phyloP scores from a whole-genome alignment of 2,329 filamentous ascomycete species.

The Graphilbum ipis-grandicollis region DNA sequence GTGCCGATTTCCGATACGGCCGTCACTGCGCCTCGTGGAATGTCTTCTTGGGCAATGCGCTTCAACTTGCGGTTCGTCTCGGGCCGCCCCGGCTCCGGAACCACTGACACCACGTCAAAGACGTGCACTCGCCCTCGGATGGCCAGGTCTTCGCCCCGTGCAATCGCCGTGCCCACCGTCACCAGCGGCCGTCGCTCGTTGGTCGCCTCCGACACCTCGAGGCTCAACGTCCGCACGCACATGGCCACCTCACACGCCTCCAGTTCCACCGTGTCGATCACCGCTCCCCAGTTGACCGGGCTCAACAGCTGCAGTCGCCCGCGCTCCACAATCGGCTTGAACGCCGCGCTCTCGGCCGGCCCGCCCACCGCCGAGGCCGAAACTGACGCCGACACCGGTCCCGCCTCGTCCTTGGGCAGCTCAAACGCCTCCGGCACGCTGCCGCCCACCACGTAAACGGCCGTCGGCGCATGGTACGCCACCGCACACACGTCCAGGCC shows the following conservation, averaged over 20 bases:
- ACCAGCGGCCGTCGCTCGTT: constrained; percentile 73
- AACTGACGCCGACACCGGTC: too few species aligned
- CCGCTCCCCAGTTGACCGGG: constrained; percentile 43
- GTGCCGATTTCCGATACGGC: constrained; percentile 70
- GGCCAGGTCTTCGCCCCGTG: constrained; percentile 80
- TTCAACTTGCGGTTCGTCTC: constrained; percentile 79
- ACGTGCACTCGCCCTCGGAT: constrained; percentile 75
- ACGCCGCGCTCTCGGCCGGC: constrained; percentile 46
- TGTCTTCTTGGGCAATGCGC: constrained; percentile 73
- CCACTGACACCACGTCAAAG: constrained; percentile 81
- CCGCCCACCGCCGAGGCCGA: too few species aligned
- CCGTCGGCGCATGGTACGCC: constrained; percentile 58
- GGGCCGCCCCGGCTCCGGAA: constrained; percentile 69
- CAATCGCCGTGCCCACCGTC: constrained; percentile 67
- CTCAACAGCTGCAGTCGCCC: constrained; percentile 66
- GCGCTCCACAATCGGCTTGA: constrained; percentile 52
- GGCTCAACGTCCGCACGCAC: constrained; percentile 64
- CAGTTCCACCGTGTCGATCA: constrained; percentile 61
- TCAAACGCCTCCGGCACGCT: constrained; percentile 54
- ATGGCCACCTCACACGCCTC: constrained; percentile 63
- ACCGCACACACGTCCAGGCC: constrained; percentile 52
- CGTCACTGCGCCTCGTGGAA: constrained; percentile 80
- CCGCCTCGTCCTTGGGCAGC: constrained; percentile 75
- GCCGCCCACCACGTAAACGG: constrained; percentile 62
- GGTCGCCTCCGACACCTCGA: constrained; percentile 83